Evolutionary conservation across 2,329 filamentous ascomycete genomes (phyloP).

Genomic region (Penicillium sp.): DNA sequence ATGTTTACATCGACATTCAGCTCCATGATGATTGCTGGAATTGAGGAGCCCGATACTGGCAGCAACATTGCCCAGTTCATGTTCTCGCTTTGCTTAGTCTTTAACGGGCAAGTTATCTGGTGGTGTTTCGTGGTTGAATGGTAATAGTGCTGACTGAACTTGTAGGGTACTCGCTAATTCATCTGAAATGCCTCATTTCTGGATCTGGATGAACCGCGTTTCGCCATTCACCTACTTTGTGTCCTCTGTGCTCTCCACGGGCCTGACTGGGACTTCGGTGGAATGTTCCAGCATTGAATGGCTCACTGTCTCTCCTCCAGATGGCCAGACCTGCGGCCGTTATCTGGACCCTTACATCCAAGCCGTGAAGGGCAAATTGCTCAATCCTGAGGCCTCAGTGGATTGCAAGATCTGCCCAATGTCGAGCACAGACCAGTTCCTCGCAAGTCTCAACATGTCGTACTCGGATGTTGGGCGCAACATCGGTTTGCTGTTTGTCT

Average conservation of each 20-base stretch:
- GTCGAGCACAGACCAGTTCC: conserved; percentile 50
- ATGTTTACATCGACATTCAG: conserved; percentile 69
- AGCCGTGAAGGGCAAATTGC: conserved; percentile 56
- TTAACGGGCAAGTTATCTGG: conserved; percentile 44
- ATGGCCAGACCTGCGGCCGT: conserved; percentile 59
- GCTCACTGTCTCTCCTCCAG: conserved; percentile 48
- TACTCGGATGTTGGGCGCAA: conserved; percentile 53
- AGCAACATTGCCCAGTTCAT: conserved; percentile 59
- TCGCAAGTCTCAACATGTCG: conserved; percentile 46
- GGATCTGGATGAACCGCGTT: conserved; percentile 73
- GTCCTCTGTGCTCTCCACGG: conserved; percentile 40
- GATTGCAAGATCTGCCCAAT: conserved; percentile 56
- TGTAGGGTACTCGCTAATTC: conserved; percentile 60
- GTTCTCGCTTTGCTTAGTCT: conserved; percentile 57
- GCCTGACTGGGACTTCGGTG: conserved; percentile 30
- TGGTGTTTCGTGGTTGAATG: not conserved
- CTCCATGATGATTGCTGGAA: conserved; percentile 67
- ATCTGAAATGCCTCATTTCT: conserved; percentile 63
- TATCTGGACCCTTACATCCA: conserved; percentile 62
- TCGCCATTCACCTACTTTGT: conserved; percentile 64
- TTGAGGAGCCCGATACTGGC: conserved; percentile 66
- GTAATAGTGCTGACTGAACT: not conserved
- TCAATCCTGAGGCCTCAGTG: conserved; percentile 57
- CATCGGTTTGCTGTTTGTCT: conserved; percentile 55
- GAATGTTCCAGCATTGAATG: conserved; percentile 37